Conservation (phyloP, 306 rosid genomes). For the Cucurbita argyrosperma region DNA sequence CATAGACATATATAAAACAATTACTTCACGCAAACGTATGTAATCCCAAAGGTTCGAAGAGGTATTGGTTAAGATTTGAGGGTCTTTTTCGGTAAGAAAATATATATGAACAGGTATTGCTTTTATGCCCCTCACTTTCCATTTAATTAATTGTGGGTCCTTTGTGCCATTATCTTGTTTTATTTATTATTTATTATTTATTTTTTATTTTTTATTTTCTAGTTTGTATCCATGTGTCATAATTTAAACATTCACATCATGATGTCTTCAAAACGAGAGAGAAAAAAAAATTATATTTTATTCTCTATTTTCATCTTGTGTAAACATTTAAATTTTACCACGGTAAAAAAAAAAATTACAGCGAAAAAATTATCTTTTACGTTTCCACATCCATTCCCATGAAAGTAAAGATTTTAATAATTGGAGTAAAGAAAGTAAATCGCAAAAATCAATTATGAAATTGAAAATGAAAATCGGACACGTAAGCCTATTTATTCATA, state of each 20-base stretch:
- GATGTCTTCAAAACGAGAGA: background rate
- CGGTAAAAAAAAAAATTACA: too few species aligned
- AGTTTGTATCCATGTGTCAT: background rate
- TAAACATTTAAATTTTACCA: too few species aligned
- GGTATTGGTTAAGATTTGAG: background rate
- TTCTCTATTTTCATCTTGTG: too few species aligned
- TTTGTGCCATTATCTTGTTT: background rate
- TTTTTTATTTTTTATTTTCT: background rate
- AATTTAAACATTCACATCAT: background rate
- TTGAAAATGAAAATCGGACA: too few species aligned
- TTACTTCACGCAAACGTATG: background rate
- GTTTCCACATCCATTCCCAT: too few species aligned
- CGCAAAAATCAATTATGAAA: too few species aligned
- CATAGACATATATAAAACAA: background rate
- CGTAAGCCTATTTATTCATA: too few species aligned
- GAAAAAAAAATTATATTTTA: background rate
- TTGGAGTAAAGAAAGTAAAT: too few species aligned
- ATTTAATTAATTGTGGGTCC: background rate
- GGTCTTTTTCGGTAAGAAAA: background rate
- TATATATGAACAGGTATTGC: background rate
- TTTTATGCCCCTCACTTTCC: background rate
- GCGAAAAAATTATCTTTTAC: too few species aligned
- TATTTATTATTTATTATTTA: background rate
- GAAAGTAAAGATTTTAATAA: too few species aligned
- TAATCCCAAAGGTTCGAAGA: background rate